Percentiles rank a stretch among this genome's conserved stretches.
These are phyloP conservation scores for Helotiales sp. DNA, from an alignment of 2,329 filamentous ascomycete genomes.

Conservation along the genomic window DNA sequence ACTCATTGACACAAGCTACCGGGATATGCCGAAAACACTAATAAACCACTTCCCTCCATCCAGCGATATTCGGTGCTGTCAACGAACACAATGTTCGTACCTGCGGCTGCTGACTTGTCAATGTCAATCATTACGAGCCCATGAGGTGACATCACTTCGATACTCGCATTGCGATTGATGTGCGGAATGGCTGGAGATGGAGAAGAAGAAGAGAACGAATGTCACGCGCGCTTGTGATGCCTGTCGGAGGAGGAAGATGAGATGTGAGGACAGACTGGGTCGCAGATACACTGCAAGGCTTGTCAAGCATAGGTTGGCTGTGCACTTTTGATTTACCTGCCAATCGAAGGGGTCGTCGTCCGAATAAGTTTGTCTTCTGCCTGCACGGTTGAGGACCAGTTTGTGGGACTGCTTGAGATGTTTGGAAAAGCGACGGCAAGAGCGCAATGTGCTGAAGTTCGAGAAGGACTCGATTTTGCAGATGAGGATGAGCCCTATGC, in stretches of 20 bases:
- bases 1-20: background rate
- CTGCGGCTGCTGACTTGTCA: too few species aligned
- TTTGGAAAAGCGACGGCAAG: too few species aligned
- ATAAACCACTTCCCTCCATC: background rate
- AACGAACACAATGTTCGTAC: background rate
- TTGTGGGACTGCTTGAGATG: too few species aligned
- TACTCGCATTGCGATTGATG: too few species aligned
- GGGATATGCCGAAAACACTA: background rate
- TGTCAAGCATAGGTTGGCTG: background rate
- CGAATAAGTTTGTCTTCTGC: background rate
- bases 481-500: too few species aligned
- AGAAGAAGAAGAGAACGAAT: background rate
- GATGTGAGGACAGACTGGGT: background rate
- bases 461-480: too few species aligned
- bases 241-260: background rate
- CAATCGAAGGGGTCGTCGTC: background rate
- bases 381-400: background rate
- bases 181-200: background rate
- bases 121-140: too few species aligned
- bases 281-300: background rate
- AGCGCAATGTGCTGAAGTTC: too few species aligned
- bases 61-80: background rate
- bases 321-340: background rate
- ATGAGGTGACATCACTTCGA: too few species aligned
- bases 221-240: conserved; percentile 1